phyloP scores from a whole-genome alignment of 2,329 filamentous ascomycete species.

The Exophiala xenobiotica region DNA sequence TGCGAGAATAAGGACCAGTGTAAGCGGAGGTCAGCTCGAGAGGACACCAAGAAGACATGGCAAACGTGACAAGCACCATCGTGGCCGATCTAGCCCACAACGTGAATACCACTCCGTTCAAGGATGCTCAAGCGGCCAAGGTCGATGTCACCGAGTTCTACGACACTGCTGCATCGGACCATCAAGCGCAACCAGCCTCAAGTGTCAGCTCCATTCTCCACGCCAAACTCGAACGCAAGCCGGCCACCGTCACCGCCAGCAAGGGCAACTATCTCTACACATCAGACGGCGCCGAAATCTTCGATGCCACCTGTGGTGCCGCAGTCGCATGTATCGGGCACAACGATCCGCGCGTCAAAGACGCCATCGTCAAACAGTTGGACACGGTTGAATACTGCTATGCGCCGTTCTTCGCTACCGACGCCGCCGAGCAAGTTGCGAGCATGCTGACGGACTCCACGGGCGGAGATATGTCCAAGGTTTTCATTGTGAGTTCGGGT shows the following conservation, averaged over 20 bases:
- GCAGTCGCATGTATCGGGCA: conserved; percentile 70
- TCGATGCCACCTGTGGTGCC: conserved; percentile 74
- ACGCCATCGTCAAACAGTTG: conserved; percentile 61
- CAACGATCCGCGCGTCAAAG: conserved; percentile 58
- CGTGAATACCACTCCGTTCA: not conserved
- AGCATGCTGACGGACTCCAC: conserved; percentile 52
- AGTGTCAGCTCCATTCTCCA: not conserved
- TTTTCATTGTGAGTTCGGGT: conserved; percentile 56
- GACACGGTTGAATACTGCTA: conserved; percentile 59
- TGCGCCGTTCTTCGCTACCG: conserved; percentile 58
- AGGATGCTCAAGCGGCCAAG: not conserved
- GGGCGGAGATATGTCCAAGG: conserved; percentile 52
- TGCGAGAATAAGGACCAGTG: too few species aligned
- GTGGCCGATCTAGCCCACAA: not conserved
- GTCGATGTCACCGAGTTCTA: not conserved
- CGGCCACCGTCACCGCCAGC: conserved; percentile 43
- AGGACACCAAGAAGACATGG: not conserved
- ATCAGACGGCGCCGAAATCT: conserved; percentile 57
- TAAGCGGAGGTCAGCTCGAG: too few species aligned
- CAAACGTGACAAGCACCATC: not conserved
- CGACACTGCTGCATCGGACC: not conserved
- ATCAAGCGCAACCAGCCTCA: not conserved
- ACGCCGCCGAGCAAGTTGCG: conserved; percentile 55
- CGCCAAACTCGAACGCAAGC: not conserved
- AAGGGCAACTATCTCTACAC: conserved; percentile 53